A percentile compares a stretch with the other conserved stretches of the same genome.
Evolutionary conservation across 2,329 filamentous ascomycete genomes (phyloP).

Genomic region (Aspergillus fumigatiaffinis): DNA sequence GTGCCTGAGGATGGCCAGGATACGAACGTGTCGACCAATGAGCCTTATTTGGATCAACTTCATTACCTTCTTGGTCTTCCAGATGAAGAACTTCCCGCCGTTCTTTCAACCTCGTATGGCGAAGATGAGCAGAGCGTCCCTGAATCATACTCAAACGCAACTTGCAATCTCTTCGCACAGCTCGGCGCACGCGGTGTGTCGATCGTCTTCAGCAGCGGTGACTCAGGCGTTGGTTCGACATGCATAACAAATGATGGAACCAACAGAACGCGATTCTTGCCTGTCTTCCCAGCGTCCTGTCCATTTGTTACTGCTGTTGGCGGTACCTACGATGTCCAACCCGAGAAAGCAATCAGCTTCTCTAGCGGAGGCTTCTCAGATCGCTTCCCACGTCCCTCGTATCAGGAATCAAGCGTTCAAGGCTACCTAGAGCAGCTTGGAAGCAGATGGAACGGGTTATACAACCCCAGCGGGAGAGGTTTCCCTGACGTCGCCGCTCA

Average conservation of each 20-base stretch:
- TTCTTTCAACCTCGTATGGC: slow-evolving; percentile 67
- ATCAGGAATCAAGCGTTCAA: slow-evolving; percentile 44
- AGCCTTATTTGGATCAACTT: slow-evolving; percentile 64
- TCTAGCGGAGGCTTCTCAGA: slow-evolving; percentile 50
- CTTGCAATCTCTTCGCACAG: slow-evolving; percentile 61
- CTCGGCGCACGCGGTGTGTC: slow-evolving; percentile 64
- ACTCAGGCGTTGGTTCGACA: slow-evolving; percentile 55
- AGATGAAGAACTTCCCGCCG: slow-evolving; percentile 55
- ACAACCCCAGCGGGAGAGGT: slow-evolving; percentile 52
- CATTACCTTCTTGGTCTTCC: slow-evolving; percentile 55
- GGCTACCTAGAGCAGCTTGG: slow-evolving; percentile 42
- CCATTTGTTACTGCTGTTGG: slow-evolving; percentile 63
- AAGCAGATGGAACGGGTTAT: slow-evolving; percentile 43
- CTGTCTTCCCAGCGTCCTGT: slow-evolving; percentile 55
- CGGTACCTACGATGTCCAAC: slow-evolving; percentile 50
- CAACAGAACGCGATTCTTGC: slow-evolving; percentile 49
- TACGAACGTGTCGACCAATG: slow-evolving; percentile 50
- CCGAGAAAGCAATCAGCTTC: slow-evolving; percentile 54
- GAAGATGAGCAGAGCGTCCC: slow-evolving; percentile 64
- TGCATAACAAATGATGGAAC: slow-evolving; percentile 56
- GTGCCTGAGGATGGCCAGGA: slow-evolving; percentile 46
- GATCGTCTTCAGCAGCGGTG: slow-evolving; percentile 63
- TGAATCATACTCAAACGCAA: slow-evolving; percentile 54
- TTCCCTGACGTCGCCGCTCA: slow-evolving; percentile 63
- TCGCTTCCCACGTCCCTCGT: slow-evolving; percentile 46